A percentile compares a stretch with the other conserved stretches of the same genome.
Evolutionary conservation across 176 grass and related monocot genomes (phyloP).

Genomic region (Cenchrus fungigraminus): DNA sequence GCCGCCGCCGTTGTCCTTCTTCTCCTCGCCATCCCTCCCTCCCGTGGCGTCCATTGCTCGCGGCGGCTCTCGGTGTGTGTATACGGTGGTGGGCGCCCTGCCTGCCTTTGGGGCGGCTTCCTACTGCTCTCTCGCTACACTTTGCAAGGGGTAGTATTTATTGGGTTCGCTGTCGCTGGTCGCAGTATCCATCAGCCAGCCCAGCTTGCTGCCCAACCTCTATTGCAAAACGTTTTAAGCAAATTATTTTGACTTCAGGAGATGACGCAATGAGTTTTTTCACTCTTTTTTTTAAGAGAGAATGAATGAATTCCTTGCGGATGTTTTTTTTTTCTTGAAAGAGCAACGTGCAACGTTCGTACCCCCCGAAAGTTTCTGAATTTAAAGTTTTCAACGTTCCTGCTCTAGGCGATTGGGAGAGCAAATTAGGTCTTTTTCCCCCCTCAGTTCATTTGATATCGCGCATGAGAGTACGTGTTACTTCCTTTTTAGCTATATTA

Average conservation of each 20-base stretch:
- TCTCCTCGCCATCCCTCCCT: neutral
- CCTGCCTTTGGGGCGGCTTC: constrained; percentile 3
- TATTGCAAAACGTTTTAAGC: neutral
- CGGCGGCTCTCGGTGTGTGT: neutral
- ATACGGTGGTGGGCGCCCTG: neutral
- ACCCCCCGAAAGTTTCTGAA: no score
- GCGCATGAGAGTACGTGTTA: no score
- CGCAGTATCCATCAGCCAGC: neutral
- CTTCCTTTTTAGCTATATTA: no score
- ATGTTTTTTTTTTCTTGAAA: neutral
- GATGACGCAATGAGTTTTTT: neutral
- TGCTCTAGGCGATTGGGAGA: no score
- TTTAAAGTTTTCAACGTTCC: no score
- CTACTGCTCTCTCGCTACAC: no score
- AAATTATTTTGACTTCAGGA: no score
- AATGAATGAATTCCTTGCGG: no score
- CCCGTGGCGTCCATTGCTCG: constrained; percentile 28
- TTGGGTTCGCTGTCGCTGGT: neutral
- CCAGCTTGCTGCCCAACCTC: neutral
- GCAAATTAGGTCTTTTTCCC: no score
- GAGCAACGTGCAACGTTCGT: neutral
- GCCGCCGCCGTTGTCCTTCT: neutral
- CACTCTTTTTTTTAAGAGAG: neutral
- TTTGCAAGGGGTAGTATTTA: constrained; percentile 50
- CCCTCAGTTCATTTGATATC: no score